phyloP scores from a whole-genome alignment of 495 filamentous ascomycete genomes.

The Annulohypoxylon bovei region DNA sequence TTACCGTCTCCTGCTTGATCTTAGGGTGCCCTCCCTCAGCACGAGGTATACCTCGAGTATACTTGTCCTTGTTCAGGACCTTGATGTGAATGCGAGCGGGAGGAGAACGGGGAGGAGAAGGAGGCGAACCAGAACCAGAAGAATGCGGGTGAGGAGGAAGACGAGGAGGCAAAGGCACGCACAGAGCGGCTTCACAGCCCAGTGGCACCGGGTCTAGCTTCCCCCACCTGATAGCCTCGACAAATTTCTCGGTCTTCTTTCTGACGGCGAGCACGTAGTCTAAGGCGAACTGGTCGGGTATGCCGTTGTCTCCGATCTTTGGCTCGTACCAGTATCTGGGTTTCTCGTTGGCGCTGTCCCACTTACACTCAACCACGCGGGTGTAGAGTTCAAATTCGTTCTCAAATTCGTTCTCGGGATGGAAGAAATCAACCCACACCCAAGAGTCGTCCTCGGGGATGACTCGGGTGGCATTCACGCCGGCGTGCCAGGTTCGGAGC shows the following conservation, averaged over 20 bases:
- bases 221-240: background rate
- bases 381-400: background rate
- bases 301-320: constrained; percentile 5
- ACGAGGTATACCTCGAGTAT: background rate
- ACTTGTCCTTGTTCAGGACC: background rate
- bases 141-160: too few species aligned
- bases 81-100: background rate
- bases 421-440: background rate
- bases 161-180: background rate
- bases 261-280: background rate
- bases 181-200: too few species aligned
- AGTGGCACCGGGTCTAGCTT: too few species aligned
- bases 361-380: background rate
- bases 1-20: too few species aligned
- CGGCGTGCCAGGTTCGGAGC: background rate
- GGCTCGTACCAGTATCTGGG: background rate
- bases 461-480: background rate
- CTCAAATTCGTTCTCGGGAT: too few species aligned
- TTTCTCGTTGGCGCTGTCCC: background rate
- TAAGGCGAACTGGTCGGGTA: constrained; percentile 1
- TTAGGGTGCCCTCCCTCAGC: too few species aligned
- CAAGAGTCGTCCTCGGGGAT: background rate
- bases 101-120: too few species aligned
- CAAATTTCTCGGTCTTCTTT: background rate
- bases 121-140: too few species aligned